Evolutionary conservation across 768 basidiomycete genomes (phyloP), one percentile per base, ranked within the genome.

Genomic region (Rickenella mellea): DNA sequence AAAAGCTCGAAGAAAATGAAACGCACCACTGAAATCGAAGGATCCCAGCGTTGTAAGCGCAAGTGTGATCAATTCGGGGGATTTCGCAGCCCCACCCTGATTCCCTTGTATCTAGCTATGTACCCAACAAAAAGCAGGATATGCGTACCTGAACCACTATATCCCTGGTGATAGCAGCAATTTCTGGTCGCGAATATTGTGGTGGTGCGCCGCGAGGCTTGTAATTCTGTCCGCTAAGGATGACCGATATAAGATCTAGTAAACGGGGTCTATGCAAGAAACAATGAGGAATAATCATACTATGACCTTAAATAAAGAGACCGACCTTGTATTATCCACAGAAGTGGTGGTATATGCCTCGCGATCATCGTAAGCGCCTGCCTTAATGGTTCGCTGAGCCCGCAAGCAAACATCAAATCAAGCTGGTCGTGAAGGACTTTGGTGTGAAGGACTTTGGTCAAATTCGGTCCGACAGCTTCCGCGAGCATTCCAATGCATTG

Each of bases 381-480:
- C 24, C 81, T 76, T 27, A 99, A 69, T 10, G 92, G 80, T 48
- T 93, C 91, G 55, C 87, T 93, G 47, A 99, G 63, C 2, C 92
- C 94, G 55, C 85, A 94, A 0, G 81, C 84, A 55, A 98, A 86
- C 87, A 99, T 98, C 30, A 96, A 68, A 58, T 98, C 93, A 26
- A 99, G 76, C 51, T 97, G 86, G 55, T 98, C 96, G 60, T 97
- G 96, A n/a, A n/a, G n/a, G n/a, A n/a, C n/a, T n/a, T n/a, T n/a
- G n/a, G n/a, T n/a, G n/a, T n/a, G n/a, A 44, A 99, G 71, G 35
- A 94, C 71, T 56, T 94, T 92, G 0, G 96, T 98, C 36, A 99
- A 67, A 59, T 92, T 94, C 2, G 92, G 92, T 1, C 96, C 96
- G 25, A 99, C 92, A 8, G 96, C 89, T 1, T 80, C 77, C 1